Percentiles rank a stretch among this genome's conserved stretches.
Evolutionary conservation across 768 basidiomycete genomes (phyloP).

Genomic region (Russula vinacea): DNA sequence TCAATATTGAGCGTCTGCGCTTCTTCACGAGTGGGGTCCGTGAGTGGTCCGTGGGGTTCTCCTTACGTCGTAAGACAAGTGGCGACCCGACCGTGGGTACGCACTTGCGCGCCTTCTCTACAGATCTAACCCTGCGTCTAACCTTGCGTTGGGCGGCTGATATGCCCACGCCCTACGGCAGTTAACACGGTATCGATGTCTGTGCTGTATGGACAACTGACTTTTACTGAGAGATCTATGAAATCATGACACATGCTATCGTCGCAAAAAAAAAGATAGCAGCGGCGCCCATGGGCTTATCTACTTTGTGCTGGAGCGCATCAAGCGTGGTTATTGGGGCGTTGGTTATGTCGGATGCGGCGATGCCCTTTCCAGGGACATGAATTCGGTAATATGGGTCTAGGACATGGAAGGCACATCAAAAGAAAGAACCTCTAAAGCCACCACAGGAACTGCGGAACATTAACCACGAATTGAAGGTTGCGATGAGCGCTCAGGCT

Average conservation of each 20-base stretch:
- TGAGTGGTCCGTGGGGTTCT: no score
- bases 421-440: not conserved
- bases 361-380: slow-evolving; percentile 1
- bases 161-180: no score
- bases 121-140: no score
- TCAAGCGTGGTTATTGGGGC: not conserved
- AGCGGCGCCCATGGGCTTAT: not conserved
- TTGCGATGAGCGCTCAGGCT: no score
- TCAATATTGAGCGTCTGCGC: not conserved
- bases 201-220: not conserved
- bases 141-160: no score
- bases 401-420: slow-evolving; percentile 3
- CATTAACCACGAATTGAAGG: not conserved
- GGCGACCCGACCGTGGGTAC: no score
- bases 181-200: no score
- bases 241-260: not conserved
- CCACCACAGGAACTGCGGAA: not conserved
- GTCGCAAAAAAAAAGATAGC: not conserved
- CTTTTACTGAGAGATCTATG: not conserved
- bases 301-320: not conserved
- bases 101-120: no score
- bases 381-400: not conserved
- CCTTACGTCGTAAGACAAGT: no score
- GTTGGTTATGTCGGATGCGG: not conserved
- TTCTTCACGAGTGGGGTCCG: not conserved